Evolutionary conservation across 108 stramenopile species (phyloP), one percentile per base, ranked within the genome.

Genomic region (Nannochloropsis salina): DNA sequence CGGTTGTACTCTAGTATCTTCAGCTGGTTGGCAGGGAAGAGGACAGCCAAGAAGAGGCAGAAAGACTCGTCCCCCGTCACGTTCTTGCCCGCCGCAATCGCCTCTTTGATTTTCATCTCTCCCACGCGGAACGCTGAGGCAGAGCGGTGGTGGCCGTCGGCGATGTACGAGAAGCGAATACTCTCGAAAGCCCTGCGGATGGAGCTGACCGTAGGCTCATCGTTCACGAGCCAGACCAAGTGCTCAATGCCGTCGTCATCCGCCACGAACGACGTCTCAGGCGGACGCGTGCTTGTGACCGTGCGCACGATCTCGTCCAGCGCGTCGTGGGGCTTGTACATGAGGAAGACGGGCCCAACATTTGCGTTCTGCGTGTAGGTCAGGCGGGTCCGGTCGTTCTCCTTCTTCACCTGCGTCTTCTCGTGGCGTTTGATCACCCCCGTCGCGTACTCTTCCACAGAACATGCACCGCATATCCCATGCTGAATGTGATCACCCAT

Each of bases 141-240:
- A 86, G 87, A 89, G 41, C 90, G 47, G 44, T 90, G 90, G 84
- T 90, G 90, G 9, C 90, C 90, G 21, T 90, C 90, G 10, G 90
- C 90, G 44, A 90, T 90, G 83, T 90, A 90, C 45, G 86, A 85
- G 44, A 44, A 44, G 42, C 15, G 85, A 43, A 90, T 61, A 9
- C 42, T 31, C 40, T 83, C 88, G 80, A 90, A 90, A 3, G 90
- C 90, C 3, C 44, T 42, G 44, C 89, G 89, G 41, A 90, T 45
- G 9, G 86, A 89, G 31, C 80, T 43, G 42, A 90, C 89, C 44
- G 43, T 43, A 0, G 42, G 80, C 42, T 80, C 80, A 22, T 89
- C 88, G 42, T 80, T 82, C 20, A 89, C 79, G 5, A 83, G 83
- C 88, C 88, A 89, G 12, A 89, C 83, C 20, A 42, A 44, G 74